Conservation (phyloP, 2,329 filamentous ascomycete species). For the Pseudopithomyces chartarum region DNA sequence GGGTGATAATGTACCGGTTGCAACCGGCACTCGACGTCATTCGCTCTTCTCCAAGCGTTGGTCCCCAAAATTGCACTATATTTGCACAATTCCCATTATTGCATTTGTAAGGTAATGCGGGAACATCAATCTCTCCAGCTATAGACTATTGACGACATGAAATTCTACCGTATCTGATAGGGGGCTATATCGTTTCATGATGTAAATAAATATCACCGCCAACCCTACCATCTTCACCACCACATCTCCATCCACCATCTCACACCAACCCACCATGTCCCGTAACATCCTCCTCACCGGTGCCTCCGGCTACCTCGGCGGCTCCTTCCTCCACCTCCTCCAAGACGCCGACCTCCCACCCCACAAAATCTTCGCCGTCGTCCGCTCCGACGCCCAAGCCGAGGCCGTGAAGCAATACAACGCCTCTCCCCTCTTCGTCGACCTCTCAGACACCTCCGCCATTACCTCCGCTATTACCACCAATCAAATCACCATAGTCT, state of each 20-base stretch:
- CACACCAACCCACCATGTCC: constrained; percentile 20
- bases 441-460: constrained; percentile 44
- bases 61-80: neutral
- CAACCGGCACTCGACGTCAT: neutral
- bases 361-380: constrained; percentile 55
- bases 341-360: constrained; percentile 45
- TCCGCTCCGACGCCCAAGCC: constrained; percentile 54
- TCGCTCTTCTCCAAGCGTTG: neutral
- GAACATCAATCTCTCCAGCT: neutral
- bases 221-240: neutral
- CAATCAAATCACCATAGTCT: constrained; percentile 55
- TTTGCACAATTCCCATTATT: neutral
- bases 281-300: constrained; percentile 57
- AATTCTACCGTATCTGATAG: neutral
- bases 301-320: constrained; percentile 60
- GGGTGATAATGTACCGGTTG: neutral
- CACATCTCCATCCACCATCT: neutral
- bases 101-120: constrained; percentile 4
- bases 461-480: constrained; percentile 47
- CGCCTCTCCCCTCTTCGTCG: constrained; percentile 49
- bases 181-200: neutral
- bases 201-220: neutral
- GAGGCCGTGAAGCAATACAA: constrained; percentile 51
- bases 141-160: neutral
- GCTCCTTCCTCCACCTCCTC: constrained; percentile 52